Percentiles rank a stretch among this genome's conserved stretches.
Evolutionary conservation across 345 rosid genomes (phyloP).

Genomic region (Euphorbia lathyris): DNA sequence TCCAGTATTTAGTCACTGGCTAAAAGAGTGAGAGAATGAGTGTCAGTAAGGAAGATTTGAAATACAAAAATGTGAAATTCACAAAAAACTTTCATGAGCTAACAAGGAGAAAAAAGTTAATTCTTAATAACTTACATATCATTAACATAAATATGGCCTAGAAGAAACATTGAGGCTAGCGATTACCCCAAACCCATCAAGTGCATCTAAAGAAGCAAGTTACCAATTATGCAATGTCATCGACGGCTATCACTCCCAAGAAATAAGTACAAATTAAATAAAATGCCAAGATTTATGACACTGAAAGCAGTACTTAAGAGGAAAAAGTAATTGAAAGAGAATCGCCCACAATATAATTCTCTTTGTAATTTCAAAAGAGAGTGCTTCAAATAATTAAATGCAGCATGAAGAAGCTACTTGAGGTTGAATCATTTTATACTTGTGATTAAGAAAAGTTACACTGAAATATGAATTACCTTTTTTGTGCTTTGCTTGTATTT

Average conservation of each 20-base stretch:
- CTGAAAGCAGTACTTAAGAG: too few relatives aligned
- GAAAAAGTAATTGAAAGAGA: too few relatives aligned
- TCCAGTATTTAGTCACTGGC: not conserved
- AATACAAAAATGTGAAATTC: not conserved
- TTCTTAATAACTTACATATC: constrained; percentile 46
- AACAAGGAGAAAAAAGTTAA: not conserved
- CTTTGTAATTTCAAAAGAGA: not conserved
- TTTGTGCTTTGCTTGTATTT: constrained; percentile 76
- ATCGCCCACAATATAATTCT: not conserved
- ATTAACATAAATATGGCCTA: constrained; percentile 55
- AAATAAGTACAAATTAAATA: too few relatives aligned
- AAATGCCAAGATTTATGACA: too few relatives aligned
- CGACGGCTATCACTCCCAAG: too few relatives aligned
- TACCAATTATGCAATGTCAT: too few relatives aligned
- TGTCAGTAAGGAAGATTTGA: too few relatives aligned
- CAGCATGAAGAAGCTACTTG: not conserved
- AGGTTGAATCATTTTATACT: not conserved
- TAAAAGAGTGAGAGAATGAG: not conserved
- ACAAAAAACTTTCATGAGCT: not conserved
- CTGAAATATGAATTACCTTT: constrained; percentile 45
- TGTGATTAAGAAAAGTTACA: not conserved
- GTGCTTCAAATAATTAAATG: not conserved
- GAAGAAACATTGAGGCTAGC: too few relatives aligned
- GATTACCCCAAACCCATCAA: too few relatives aligned
- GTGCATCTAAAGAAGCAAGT: too few relatives aligned